Evolutionary conservation across 169 alveolate species (phyloP), one percentile per base, ranked within the genome.

Genomic region (Amoebophrya sp.): DNA sequence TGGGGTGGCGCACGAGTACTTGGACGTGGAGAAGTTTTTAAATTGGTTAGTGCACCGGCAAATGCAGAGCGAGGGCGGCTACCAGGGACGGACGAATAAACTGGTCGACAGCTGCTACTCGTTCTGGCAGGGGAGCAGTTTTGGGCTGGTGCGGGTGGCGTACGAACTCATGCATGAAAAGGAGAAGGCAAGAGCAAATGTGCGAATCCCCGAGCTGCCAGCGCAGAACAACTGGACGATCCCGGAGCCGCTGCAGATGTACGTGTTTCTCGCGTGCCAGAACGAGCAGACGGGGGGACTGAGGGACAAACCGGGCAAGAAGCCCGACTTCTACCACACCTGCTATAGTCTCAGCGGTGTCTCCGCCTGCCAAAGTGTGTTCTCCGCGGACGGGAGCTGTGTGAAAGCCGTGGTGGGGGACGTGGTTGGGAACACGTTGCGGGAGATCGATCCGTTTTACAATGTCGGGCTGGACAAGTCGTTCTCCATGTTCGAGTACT

Each of bases 21-120:
- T 39, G 15, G 38, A 88, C 70, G 18, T 39, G 94, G 95, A 48
- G 92, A 94, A 90, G 78, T 42, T 91, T 45, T 69, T 95, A 7
- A 93, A 96, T 58, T 97, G 99, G 98, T 89, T 95, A n/a, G 94
- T 91, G 0, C 92, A 92, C 40, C 93, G 98, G 89, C 97, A 97
- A 94, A 94, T 96, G 95, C 95, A 92, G 4, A 88, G 93, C 69
- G 98, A 97, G 92, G 99, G 99, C 38, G 94, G 94, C 87, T 97
- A 96, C 94, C 97, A 96, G 92, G 99, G 99, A 5, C 95, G 99
- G 69, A 96, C 98, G 41, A 96, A 97, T 92, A 98, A 98, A 93
- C 95, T 98, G 29, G 98, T 98, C 0, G 99, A 98, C 93, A 90
- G 97, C 40, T 98, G 99, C 92, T 98, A 98, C 93, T 95, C 97